Evolutionary conservation across 192 early-diverging fungal species (phyloP), one percentile per base, ranked within the genome.

Genomic region (Backusella liffmaniae): DNA sequence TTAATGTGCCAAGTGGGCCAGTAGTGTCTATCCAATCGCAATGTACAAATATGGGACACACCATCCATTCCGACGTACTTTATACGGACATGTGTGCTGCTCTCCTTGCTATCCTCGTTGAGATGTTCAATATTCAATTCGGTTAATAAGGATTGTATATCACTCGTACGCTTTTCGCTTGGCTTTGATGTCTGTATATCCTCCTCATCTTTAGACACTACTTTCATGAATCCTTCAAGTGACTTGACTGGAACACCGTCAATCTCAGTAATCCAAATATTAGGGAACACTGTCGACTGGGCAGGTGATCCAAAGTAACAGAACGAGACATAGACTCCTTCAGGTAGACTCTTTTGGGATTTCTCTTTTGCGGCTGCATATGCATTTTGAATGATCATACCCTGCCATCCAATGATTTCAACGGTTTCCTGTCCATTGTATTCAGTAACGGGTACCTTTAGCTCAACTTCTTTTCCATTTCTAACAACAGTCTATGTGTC

Each of bases 381-480:
- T 13, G 93, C 88, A 46, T 86, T 88, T 79, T 95, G 92, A 67
- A 96, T 84, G 13, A 90, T 72, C 4, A 92, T 92, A 8, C 96
- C 96, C 10, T 92, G 91, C 96, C 96, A 98, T 29, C 88, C 83
- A 36, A 98, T 83, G 6, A 96, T 82, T 42, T 91, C 88, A 18
- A 83, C 84, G 1, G 89, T 93, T 26, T 86, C 90, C 41, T 84
- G 80, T 5, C 86, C 86, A 49, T 82, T 66, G 73, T 79, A 79
- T 8, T 84, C 83, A 3, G 86, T 88, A 0, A 92, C 92, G 26
- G 90, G 88, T 0, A 96, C 92, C 8, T 67, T 73, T 30, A 98
- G 34, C 0, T 76, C 80, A 62, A 92, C 65, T 76, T 92, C 94
- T 72, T 88, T 56, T 70, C 91, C 92, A 67, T 93, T 87, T 35